Conservation (phyloP, 257 asterid genomes). For the Verbena officinalis region DNA sequence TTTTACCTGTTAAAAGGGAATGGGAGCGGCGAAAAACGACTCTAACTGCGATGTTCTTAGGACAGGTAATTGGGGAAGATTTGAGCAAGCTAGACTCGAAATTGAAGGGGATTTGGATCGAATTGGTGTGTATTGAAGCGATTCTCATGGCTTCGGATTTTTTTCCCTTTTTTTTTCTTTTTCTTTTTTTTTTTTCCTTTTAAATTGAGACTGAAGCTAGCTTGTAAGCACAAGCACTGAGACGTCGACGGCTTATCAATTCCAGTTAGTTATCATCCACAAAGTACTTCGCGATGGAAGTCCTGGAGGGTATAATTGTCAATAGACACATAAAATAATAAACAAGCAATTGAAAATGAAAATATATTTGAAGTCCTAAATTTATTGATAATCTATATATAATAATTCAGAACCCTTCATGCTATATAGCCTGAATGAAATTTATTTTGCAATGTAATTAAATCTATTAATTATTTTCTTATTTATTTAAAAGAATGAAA, state of each 20-base stretch:
- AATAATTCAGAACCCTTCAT: no score
- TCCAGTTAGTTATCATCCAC: slow-evolving; percentile 16
- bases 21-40: slow-evolving; percentile 43
- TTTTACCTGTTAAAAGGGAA: slow-evolving; percentile 45
- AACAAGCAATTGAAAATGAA: no score
- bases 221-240: not conserved
- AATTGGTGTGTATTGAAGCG: slow-evolving; percentile 47
- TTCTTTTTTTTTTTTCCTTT: no score
- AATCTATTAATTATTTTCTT: no score
- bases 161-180: not conserved
- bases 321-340: no score
- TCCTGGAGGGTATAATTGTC: not conserved
- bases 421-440: no score
- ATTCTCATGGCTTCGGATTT: slow-evolving; percentile 51
- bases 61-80: slow-evolving; percentile 40
- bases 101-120: slow-evolving; percentile 37
- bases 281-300: not conserved
- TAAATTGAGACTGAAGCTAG: no score
- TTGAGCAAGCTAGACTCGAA: slow-evolving; percentile 37
- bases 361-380: no score
- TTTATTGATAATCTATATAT: no score
- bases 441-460: no score
- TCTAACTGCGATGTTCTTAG: slow-evolving; percentile 42
- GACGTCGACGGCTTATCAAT: not conserved
- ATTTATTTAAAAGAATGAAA: no score